These are phyloP conservation scores for Catunica adiposa DNA, from an alignment of 2,329 filamentous ascomycete genomes.

Conservation along the genomic window DNA sequence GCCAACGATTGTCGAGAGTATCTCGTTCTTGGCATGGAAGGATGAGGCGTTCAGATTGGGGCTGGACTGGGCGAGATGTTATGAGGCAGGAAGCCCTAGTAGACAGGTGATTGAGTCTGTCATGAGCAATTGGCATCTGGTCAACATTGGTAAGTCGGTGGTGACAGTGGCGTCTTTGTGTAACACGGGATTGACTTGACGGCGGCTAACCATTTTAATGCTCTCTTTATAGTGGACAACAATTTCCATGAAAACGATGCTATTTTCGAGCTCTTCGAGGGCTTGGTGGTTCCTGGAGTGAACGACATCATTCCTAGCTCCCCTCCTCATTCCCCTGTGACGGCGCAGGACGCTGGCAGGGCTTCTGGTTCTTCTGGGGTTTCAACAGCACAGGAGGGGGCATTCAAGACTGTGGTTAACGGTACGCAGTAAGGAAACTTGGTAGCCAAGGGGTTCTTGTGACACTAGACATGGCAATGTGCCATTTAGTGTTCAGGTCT, in stretches of 20 bases:
- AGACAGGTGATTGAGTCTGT: slow-evolving; percentile 64
- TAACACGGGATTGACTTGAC: no score
- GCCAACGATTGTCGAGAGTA: slow-evolving; percentile 95
- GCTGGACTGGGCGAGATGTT: slow-evolving; percentile 85
- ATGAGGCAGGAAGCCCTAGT: slow-evolving; percentile 59
- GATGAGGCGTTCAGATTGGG: slow-evolving; percentile 92
- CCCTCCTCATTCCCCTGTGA: slow-evolving; percentile 5
- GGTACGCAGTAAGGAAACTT: slow-evolving; percentile 8
- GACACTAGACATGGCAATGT: no score
- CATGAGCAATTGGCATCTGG: slow-evolving; percentile 81
- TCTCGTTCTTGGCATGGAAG: slow-evolving; percentile 97
- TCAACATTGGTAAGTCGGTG: slow-evolving; percentile 88
- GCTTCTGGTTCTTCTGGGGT: not conserved
- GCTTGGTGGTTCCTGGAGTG: slow-evolving; percentile 50
- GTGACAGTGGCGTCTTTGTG: no score
- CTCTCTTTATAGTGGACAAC: slow-evolving; percentile 53
- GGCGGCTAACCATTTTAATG: not conserved
- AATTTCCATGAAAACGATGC: slow-evolving; percentile 76
- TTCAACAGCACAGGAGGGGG: slow-evolving; percentile 2
- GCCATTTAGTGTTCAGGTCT: no score
- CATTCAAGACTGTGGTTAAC: slow-evolving; percentile 10
- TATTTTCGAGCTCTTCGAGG: slow-evolving; percentile 77
- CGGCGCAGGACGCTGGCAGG: slow-evolving; percentile 10
- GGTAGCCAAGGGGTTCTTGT: no score
- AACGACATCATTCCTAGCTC: slow-evolving; percentile 22